phyloP scores from a whole-genome alignment of 345 rosid species.

The Rhizophora apiculata region DNA sequence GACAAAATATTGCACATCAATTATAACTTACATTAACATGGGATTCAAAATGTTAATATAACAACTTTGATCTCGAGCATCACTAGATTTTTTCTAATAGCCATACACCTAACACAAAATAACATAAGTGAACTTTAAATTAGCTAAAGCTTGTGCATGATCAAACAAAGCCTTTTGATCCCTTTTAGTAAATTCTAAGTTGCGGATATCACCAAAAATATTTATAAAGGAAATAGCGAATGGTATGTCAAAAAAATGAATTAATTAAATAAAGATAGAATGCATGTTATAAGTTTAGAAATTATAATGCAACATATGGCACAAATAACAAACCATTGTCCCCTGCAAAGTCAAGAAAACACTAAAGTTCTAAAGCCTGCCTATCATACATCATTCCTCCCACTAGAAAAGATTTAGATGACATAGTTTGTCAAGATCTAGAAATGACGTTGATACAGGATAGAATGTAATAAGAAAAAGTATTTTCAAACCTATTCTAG shows the following conservation, averaged over 20 bases:
- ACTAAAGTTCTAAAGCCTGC: conserved; percentile 73
- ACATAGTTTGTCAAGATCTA: conserved; percentile 12
- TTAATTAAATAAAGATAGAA: not conserved
- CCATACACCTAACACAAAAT: conserved; percentile 97
- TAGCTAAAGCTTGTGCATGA: conserved; percentile 65
- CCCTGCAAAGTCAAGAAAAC: conserved; percentile 57
- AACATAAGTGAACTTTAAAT: conserved; percentile 91
- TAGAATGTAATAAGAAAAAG: not conserved
- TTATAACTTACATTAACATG: conserved; percentile 72
- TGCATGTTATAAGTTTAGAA: conserved; percentile 3
- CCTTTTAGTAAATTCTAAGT: conserved; percentile 30
- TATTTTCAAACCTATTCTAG: conserved; percentile 66
- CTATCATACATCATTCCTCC: conserved; percentile 98
- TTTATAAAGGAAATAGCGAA: conserved; percentile 38
- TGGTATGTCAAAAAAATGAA: conserved; percentile 9
- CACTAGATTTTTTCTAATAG: conserved; percentile 67
- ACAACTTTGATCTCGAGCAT: conserved; percentile 64
- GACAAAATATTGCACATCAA: not conserved
- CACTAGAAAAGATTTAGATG: conserved; percentile 45
- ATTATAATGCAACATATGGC: conserved; percentile 3
- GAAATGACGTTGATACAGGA: conserved; percentile 4
- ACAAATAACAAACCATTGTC: conserved; percentile 53
- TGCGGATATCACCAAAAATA: conserved; percentile 28
- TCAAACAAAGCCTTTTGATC: conserved; percentile 26
- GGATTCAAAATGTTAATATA: conserved; percentile 76